Evolutionary conservation across 1,284 basidiomycete genomes (phyloP).

Genomic region (Naganishia albida): DNA sequence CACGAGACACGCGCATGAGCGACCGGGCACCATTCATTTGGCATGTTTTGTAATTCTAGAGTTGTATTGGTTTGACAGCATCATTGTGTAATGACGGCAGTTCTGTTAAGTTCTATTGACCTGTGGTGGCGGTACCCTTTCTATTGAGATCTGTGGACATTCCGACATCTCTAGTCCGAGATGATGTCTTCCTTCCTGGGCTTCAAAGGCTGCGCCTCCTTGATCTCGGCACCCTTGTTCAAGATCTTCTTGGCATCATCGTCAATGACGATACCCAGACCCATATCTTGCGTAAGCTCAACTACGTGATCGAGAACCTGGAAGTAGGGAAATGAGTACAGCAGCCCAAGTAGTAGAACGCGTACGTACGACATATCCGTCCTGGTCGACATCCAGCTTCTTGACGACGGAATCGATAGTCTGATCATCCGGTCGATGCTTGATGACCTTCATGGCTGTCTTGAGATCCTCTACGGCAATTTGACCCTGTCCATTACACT

Average conservation of each 20-base stretch:
- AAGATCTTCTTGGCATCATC: constrained; percentile 49
- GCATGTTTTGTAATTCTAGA: constrained; percentile 10
- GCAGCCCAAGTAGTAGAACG: not conserved
- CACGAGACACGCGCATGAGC: too few relatives aligned
- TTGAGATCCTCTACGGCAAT: constrained; percentile 88
- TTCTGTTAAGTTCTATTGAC: not conserved
- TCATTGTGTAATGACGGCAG: constrained; percentile 17
- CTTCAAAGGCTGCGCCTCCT: constrained; percentile 49
- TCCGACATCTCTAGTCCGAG: constrained; percentile 39
- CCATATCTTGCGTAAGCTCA: constrained; percentile 53
- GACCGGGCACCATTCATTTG: too few relatives aligned
- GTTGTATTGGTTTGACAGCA: constrained; percentile 27
- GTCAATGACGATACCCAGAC: constrained; percentile 51
- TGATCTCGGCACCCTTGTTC: constrained; percentile 50
- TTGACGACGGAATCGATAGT: constrained; percentile 85
- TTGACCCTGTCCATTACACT: constrained; percentile 85
- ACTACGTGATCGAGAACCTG: constrained; percentile 55
- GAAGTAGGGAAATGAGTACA: constrained; percentile 45
- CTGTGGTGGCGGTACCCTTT: not conserved
- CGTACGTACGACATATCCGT: constrained; percentile 78
- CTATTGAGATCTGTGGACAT: not conserved
- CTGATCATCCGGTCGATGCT: constrained; percentile 88
- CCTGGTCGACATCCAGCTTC: constrained; percentile 94
- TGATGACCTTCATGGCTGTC: constrained; percentile 88
- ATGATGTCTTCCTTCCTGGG: constrained; percentile 54